Conservation (phyloP, 2,329 filamentous ascomycete genomes). For the Colletotrichum echinochloae region DNA sequence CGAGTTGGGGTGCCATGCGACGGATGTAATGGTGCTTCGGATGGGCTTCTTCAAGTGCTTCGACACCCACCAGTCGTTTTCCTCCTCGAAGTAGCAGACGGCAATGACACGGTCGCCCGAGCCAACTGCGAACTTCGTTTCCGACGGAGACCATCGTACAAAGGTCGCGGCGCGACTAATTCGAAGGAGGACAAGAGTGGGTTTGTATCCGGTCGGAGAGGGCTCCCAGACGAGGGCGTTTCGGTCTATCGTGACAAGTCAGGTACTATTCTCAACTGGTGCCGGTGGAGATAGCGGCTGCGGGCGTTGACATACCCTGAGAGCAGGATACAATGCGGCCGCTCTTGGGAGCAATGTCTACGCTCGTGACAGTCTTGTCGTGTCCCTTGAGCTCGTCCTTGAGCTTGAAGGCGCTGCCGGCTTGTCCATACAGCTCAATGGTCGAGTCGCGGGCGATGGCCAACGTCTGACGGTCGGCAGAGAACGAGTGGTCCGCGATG, state of each 20-base stretch:
- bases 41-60: constrained; percentile 99
- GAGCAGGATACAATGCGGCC: constrained; percentile 98
- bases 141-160: constrained; percentile 95
- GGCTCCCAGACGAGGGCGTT: constrained; percentile 99
- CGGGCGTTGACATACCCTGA: constrained; percentile 72
- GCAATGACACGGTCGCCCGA: constrained; percentile 96
- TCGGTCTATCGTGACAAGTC: constrained; percentile 72
- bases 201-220: constrained; percentile 92
- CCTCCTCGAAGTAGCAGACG: constrained; percentile 98
- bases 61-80: constrained; percentile 99
- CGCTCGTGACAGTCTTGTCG: constrained; percentile 95
- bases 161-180: constrained; percentile 98
- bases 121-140: constrained; percentile 97
- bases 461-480: constrained; percentile 86
- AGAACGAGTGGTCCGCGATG: constrained; percentile 98
- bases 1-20: constrained; percentile 97
- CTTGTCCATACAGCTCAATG: constrained; percentile 86
- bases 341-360: constrained; percentile 91
- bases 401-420: constrained; percentile 81
- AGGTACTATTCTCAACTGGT: constrained; percentile 6
- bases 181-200: constrained; percentile 93
- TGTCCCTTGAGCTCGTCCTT: constrained; percentile 96
- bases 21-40: constrained; percentile 93
- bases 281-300: not conserved
- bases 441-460: constrained; percentile 91